These are phyloP conservation scores for Hypoxylon sp. DNA, from an alignment of 2,329 filamentous ascomycete genomes.

Conservation along the genomic window DNA sequence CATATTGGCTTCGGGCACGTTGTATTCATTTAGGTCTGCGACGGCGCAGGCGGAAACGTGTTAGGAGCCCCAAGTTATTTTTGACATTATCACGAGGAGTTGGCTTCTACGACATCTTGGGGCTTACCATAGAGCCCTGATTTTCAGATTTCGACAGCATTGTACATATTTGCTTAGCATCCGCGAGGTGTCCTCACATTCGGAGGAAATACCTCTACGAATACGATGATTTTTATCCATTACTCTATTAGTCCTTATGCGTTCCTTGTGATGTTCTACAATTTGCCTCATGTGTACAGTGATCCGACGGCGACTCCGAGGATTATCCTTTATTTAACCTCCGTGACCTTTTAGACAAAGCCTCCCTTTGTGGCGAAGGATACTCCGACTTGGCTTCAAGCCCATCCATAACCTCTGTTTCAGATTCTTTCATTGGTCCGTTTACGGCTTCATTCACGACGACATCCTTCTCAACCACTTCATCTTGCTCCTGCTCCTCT, in stretches of 20 bases:
- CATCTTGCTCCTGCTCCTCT: slow-evolving; percentile 49
- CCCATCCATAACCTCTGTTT: slow-evolving; percentile 7
- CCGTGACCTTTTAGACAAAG: slow-evolving; percentile 13
- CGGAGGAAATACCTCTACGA: slow-evolving; percentile 11
- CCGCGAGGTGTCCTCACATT: slow-evolving; percentile 14
- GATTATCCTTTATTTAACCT: slow-evolving; percentile 22
- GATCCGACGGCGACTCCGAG: background rate
- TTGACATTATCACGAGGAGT: slow-evolving; percentile 20
- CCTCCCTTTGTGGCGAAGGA: slow-evolving; percentile 13
- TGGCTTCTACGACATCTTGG: slow-evolving; percentile 21
- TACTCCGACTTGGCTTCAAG: slow-evolving; percentile 1
- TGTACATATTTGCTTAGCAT: slow-evolving; percentile 30
- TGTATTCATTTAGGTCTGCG: slow-evolving; percentile 32
- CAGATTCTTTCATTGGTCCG: slow-evolving; percentile 9
- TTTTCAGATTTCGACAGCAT: slow-evolving; percentile 16
- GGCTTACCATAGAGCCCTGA: slow-evolving; percentile 5
- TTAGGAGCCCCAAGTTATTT: slow-evolving; percentile 15
- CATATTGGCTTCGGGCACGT: slow-evolving; percentile 37
- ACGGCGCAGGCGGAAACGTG: slow-evolving; percentile 37
- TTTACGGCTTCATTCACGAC: slow-evolving; percentile 34
- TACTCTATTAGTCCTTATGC: slow-evolving; percentile 1
- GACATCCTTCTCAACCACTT: slow-evolving; percentile 44
- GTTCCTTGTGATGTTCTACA: slow-evolving; percentile 21
- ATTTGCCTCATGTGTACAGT: background rate
- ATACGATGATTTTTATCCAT: slow-evolving; percentile 25